Percentiles rank a stretch among this genome's conserved stretches.
These are phyloP conservation scores for Pythium rishiriense DNA, from an alignment of 352 stramenopile genomes.

Conservation along the genomic window DNA sequence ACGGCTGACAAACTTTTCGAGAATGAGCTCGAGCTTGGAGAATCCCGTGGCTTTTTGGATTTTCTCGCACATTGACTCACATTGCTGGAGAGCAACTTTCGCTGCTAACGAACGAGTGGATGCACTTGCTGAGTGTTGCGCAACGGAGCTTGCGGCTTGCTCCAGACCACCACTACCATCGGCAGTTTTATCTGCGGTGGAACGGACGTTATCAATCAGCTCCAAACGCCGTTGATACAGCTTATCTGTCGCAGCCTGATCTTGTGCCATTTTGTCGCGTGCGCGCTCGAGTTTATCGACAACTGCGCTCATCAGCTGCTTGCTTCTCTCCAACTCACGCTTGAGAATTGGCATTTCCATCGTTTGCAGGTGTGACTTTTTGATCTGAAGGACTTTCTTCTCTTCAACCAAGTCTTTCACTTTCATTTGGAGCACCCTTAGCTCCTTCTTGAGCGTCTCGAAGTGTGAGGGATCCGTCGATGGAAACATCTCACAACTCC, in stretches of 20 bases:
- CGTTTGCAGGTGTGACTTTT: conserved; percentile 62
- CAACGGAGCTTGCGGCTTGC: conserved; percentile 25
- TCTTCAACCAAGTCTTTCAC: conserved; percentile 68
- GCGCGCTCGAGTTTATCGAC: conserved; percentile 67
- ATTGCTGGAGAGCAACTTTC: conserved; percentile 78
- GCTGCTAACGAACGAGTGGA: conserved; percentile 58
- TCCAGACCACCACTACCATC: conserved; percentile 21
- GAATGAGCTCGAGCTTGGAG: conserved; percentile 73
- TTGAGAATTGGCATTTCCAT: conserved; percentile 59
- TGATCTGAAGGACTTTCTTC: conserved; percentile 60
- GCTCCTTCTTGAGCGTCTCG: conserved; percentile 64
- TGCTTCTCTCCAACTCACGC: conserved; percentile 56
- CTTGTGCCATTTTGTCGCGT: conserved; percentile 61
- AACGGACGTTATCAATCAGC: conserved; percentile 70
- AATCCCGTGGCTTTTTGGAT: conserved; percentile 82
- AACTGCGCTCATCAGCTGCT: conserved; percentile 60
- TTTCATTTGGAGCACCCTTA: conserved; percentile 69
- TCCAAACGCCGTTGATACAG: conserved; percentile 68
- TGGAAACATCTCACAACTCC: conserved; percentile 62
- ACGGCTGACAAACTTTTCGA: conserved; percentile 77
- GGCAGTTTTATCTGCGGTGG: conserved; percentile 20
- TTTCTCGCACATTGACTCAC: conserved; percentile 81
- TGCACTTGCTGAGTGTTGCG: conserved; percentile 34
- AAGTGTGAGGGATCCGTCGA: conserved; percentile 61
- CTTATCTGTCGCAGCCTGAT: conserved; percentile 66